Base-by-base conservation (phyloP, 129 eudicot genomes). In the Logfia minima region DNA sequence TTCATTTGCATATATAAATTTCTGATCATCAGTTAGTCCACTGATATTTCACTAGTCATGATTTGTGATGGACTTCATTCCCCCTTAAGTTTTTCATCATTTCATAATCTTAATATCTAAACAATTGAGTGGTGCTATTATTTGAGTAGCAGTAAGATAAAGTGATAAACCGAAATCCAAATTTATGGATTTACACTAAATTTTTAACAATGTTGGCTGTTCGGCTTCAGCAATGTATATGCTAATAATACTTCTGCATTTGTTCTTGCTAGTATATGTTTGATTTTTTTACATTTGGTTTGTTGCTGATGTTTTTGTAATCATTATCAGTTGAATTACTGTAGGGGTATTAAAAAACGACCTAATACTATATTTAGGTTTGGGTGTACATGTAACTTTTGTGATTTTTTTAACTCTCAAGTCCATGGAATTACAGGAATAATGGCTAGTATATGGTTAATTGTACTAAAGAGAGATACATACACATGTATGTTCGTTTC, bases 321-420 rank as follows among this genome's bases (percentile, higher is more conserved):
- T 48, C 26, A 70, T 70, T 48, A 45, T 70, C 22, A 26, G 19
- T 24, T 45, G 75, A 24, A 70, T 45, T 13, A 24, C 28, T 69
- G 19, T 35, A 67, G 8, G 39, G 6, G 8, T 35, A 6, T 34
- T 4, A 4, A 10, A 4, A 21, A 22, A 22, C 11, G 4, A 41
- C 31, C 2, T 41, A 1, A 13, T 43, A 39, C 34, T 68, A 11
- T 19, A 41, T 41, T 22, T 22, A 2, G 29, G 35, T 51, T 41
- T 43, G 10, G 74, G 24, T 43, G 21, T 22, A 41, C 58, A 41
- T 43, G 59, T 69, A 51, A 71, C 64, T 31, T 71, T 3, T 52
- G 28, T 71, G n/a, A 18, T 9, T 71, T 64, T 52, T 70, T 26
- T 37, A 71, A 32, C 3, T 51, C 17, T 71, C 62, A 71, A 71